Conservation (phyloP, 192 early-diverging fungal genomes). For the Phlyctochytrium arcticum region DNA sequence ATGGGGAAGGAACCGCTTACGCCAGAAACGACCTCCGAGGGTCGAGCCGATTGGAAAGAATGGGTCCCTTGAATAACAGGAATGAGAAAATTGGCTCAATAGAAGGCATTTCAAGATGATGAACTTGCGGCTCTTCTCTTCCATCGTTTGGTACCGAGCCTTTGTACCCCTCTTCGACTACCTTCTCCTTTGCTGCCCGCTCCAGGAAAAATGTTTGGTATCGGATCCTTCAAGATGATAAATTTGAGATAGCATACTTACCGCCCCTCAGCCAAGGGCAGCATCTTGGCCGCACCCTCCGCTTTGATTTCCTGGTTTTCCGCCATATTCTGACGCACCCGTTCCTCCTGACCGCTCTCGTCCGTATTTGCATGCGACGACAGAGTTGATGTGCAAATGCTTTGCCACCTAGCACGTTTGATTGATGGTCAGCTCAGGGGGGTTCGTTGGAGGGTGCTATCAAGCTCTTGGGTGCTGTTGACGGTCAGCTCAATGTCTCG, state of each 20-base stretch:
- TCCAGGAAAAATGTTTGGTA: too few relatives aligned
- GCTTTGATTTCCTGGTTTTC: background rate
- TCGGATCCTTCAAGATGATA: too few relatives aligned
- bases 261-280: constrained; percentile 1
- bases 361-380: background rate
- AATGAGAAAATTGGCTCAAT: background rate
- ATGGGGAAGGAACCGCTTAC: too few relatives aligned
- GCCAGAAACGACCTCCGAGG: background rate
- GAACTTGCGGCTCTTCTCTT: constrained; percentile 13
- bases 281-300: constrained; percentile 7
- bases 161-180: constrained; percentile 1
- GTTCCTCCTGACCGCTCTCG: background rate
- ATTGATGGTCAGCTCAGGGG: too few relatives aligned
- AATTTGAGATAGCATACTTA: too few relatives aligned
- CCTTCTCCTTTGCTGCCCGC: background rate
- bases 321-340: background rate
- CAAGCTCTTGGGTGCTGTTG: too few relatives aligned
- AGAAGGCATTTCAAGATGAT: too few relatives aligned
- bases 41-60: constrained; percentile 7
- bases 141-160: constrained; percentile 5
- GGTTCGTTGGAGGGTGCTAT: too few relatives aligned
- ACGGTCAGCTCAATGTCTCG: too few relatives aligned
- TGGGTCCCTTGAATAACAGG: background rate
- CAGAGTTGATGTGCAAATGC: background rate
- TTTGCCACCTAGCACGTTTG: background rate